Percentiles rank a stretch among this genome's conserved stretches.
phyloP scores from a whole-genome alignment of 129 eudicot genomes.

The Mikania micrantha region DNA sequence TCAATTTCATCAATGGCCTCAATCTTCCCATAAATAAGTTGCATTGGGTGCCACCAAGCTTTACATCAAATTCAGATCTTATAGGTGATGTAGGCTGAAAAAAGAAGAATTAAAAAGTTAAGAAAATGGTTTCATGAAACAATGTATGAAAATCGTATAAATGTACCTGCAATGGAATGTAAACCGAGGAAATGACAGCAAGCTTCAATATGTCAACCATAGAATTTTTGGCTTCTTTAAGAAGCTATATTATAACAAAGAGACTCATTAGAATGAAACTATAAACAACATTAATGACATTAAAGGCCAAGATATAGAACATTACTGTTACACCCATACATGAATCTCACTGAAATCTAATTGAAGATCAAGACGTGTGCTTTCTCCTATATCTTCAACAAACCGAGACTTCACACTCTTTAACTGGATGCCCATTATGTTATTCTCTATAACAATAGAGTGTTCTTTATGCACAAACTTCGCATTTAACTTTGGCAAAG shows the following conservation, averaged over 20 bases:
- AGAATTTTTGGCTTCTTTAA: constrained; percentile 66
- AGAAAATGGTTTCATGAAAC: constrained; percentile 8
- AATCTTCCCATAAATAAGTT: constrained; percentile 65
- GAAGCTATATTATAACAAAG: constrained; percentile 48
- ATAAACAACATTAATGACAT: neutral
- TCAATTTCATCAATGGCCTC: constrained; percentile 68
- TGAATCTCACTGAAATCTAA: constrained; percentile 94
- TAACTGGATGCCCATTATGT: constrained; percentile 87
- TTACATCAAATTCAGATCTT: constrained; percentile 88
- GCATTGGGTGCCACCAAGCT: constrained; percentile 97
- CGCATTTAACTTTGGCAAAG: constrained; percentile 71
- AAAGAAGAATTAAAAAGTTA: constrained; percentile 31
- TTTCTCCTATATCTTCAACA: constrained; percentile 89
- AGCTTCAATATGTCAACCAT: constrained; percentile 83
- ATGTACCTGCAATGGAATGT: constrained; percentile 86
- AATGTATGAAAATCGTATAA: constrained; percentile 5
- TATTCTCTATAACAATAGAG: constrained; percentile 62
- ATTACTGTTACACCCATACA: constrained; percentile 41
- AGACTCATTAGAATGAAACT: constrained; percentile 20
- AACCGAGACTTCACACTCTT: constrained; percentile 65
- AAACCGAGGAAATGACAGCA: constrained; percentile 66
- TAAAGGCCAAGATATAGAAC: neutral
- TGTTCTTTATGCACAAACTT: constrained; percentile 66
- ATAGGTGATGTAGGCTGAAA: constrained; percentile 79
- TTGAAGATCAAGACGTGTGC: constrained; percentile 81